Conservation (phyloP, 768 basidiomycete species). For the Naganishia onofrii region DNA sequence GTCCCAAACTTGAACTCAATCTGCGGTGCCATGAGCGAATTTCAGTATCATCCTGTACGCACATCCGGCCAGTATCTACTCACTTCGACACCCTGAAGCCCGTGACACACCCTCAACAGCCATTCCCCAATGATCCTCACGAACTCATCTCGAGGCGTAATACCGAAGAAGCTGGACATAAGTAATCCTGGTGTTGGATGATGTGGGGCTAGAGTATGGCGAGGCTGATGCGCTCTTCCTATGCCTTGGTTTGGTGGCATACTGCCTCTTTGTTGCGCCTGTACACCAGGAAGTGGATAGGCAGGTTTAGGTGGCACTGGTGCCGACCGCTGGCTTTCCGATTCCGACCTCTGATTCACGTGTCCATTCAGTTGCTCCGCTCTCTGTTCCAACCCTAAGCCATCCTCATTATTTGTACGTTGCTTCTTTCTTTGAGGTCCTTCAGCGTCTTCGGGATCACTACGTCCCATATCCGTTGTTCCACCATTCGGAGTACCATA, state of each 20-base stretch:
- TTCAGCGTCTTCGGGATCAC: not conserved
- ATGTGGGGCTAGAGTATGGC: not conserved
- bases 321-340: not conserved
- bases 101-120: slow-evolving; percentile 39
- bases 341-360: not conserved
- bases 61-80: not conserved
- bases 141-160: slow-evolving; percentile 45
- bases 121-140: slow-evolving; percentile 45
- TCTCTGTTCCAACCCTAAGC: not conserved
- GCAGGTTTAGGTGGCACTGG: not conserved
- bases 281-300: not conserved
- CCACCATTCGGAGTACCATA: not conserved
- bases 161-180: slow-evolving; percentile 44
- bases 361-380: not conserved
- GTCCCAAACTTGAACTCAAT: slow-evolving; percentile 50
- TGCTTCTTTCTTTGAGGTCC: not conserved
- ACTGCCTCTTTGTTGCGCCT: not conserved
- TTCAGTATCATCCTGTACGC: not conserved
- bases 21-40: slow-evolving; percentile 25
- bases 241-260: not conserved
- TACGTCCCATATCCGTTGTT: not conserved
- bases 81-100: slow-evolving; percentile 43
- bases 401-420: not conserved
- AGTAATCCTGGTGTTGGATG: slow-evolving; percentile 27
- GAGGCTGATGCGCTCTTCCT: not conserved